Evolutionary conservation across 495 filamentous ascomycete species (phyloP).

Genomic region (Penicillium odoratum): DNA sequence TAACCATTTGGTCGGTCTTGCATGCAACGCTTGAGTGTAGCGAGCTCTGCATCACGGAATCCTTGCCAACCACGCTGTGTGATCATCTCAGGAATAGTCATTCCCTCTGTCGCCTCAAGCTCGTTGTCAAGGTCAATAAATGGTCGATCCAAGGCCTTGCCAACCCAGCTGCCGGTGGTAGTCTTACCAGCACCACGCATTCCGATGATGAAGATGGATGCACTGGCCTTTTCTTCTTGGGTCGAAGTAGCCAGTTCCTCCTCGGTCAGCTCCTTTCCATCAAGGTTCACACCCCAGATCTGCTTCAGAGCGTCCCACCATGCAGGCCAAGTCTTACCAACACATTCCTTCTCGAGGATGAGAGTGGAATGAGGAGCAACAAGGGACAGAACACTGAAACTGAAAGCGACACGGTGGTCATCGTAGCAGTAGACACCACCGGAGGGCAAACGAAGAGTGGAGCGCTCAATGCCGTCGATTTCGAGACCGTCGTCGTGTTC

Average conservation of each 20-base stretch:
- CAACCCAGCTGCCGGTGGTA: constrained; percentile 84
- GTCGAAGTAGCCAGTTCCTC: constrained; percentile 29
- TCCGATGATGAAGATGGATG: constrained; percentile 88
- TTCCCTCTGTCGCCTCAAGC: constrained; percentile 69
- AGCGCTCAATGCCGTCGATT: constrained; percentile 67
- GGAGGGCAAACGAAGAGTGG: constrained; percentile 58
- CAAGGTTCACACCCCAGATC: constrained; percentile 69
- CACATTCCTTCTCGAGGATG: constrained; percentile 86
- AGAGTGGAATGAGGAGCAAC: constrained; percentile 72
- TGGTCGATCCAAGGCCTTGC: constrained; percentile 67
- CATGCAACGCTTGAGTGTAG: constrained; percentile 68
- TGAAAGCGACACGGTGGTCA: constrained; percentile 98
- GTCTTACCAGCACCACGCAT: constrained; percentile 99
- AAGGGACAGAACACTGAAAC: constrained; percentile 86
- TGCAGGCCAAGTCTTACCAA: constrained; percentile 98
- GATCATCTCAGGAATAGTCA: constrained; percentile 84
- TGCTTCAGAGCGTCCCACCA: constrained; percentile 92
- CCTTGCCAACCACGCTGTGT: constrained; percentile 78
- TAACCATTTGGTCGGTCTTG: constrained; percentile 71
- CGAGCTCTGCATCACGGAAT: constrained; percentile 80
- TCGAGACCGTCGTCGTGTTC: constrained; percentile 93
- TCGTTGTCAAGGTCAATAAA: constrained; percentile 87
- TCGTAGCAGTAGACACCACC: constrained; percentile 90
- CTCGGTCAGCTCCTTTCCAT: constrained; percentile 65
- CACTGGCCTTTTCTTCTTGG: constrained; percentile 38